Percentiles rank a stretch among this genome's conserved stretches.
These are phyloP conservation scores for Hortiboletus rubellus DNA, from an alignment of 1,284 basidiomycete species.

Conservation along the genomic window DNA sequence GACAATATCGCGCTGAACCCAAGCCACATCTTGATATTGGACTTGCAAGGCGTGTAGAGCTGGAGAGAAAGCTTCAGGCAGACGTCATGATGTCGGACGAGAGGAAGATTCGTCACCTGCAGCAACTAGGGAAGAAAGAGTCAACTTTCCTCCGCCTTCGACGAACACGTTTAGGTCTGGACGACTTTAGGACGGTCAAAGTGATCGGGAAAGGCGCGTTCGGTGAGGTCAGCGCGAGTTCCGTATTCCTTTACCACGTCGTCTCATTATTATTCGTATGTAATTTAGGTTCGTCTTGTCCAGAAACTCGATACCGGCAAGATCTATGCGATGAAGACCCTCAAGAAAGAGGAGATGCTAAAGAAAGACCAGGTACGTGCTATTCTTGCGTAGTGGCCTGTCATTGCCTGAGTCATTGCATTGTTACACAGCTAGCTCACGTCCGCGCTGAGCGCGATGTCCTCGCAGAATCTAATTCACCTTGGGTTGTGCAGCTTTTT, in stretches of 20 bases:
- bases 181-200: constrained; percentile 90
- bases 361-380: constrained; percentile 91
- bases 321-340: constrained; percentile 99
- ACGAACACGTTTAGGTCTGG: constrained; percentile 83
- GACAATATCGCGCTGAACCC: background rate
- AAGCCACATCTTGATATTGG: constrained; percentile 3
- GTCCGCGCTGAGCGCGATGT: constrained; percentile 84
- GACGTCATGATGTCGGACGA: constrained; percentile 71
- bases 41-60: constrained; percentile 69
- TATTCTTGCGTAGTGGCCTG: background rate
- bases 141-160: constrained; percentile 77
- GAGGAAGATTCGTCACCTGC: constrained; percentile 77
- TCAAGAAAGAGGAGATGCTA: constrained; percentile 98
- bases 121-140: constrained; percentile 82
- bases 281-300: constrained; percentile 81
- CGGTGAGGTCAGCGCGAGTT: constrained; percentile 63
- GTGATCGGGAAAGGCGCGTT: constrained; percentile 96
- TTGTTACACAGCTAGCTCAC: constrained; percentile 80
- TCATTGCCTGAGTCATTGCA: constrained; percentile 33
- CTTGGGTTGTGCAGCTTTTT: constrained; percentile 97
- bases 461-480: constrained; percentile 94
- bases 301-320: constrained; percentile 98
- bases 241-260: constrained; percentile 19
- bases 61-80: constrained; percentile 74
- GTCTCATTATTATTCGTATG: constrained; percentile 58